Percentiles rank a stretch among this genome's conserved stretches.
Evolutionary conservation across 768 basidiomycete species (phyloP).

Genomic region (Mrakia blollopis): DNA sequence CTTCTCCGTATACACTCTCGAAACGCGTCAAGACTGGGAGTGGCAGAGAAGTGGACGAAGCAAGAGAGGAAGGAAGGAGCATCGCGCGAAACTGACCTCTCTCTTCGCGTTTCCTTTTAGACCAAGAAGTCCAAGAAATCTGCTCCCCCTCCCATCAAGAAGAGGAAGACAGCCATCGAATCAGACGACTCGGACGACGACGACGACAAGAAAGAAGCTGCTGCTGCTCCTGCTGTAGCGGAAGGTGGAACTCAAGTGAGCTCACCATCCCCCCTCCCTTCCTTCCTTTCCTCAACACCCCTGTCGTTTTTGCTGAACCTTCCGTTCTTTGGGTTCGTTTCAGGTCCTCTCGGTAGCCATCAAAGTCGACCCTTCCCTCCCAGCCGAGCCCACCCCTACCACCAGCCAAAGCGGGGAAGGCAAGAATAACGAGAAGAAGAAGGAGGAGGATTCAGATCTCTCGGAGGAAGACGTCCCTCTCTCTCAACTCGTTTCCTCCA

Average conservation of each 20-base stretch:
- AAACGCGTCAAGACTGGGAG: neutral
- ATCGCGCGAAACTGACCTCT: neutral
- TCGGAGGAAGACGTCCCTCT: slow-evolving; percentile 33
- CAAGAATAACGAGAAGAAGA: too few relatives aligned
- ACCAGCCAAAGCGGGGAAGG: too few relatives aligned
- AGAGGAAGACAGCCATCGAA: slow-evolving; percentile 30
- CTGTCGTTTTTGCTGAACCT: neutral
- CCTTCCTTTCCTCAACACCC: neutral
- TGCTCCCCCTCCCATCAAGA: slow-evolving; percentile 27
- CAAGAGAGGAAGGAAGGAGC: neutral
- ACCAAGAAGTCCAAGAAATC: slow-evolving; percentile 28
- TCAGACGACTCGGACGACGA: slow-evolving; percentile 22
- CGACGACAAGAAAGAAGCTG: neutral
- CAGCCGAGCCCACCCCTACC: neutral
- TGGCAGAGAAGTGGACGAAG: too few relatives aligned
- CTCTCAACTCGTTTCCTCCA: neutral
- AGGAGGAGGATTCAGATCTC: slow-evolving; percentile 5
- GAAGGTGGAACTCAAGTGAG: slow-evolving; percentile 2
- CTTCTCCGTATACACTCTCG: too few relatives aligned
- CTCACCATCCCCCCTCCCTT: neutral
- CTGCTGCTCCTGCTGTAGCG: neutral
- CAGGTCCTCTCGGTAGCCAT: slow-evolving; percentile 25
- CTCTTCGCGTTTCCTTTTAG: slow-evolving; percentile 1
- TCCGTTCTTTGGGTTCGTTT: neutral
- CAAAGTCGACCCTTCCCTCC: slow-evolving; percentile 30